Evolutionary conservation across 2,329 filamentous ascomycete species (phyloP), one percentile per base, ranked within the genome.

Genomic region (Beauveria rudraprayagi): DNA sequence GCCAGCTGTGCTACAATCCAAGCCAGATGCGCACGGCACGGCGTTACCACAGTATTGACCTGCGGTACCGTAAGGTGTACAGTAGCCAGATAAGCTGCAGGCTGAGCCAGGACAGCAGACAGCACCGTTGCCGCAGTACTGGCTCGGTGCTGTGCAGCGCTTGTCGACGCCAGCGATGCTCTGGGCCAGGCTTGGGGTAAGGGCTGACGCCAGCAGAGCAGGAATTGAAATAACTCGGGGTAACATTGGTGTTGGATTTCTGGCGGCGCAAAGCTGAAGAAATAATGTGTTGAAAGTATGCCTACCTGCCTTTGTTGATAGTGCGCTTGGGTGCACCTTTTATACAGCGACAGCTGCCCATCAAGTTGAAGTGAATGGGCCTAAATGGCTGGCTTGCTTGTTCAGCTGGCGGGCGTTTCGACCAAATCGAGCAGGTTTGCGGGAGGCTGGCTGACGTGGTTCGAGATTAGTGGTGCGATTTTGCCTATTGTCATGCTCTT

Each of bases 1-100:
- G 56, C 16, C 24, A 22, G 56, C 30, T 5, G 16, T 52, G 37
- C 56, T 59, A 47, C 56, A 59, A 1, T 5, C 56, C 22, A 59
- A 37, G 17, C 56, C 56, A 6, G 56, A 24, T 22, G 22, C 46
- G 24, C 56, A 59, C 2, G 73, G 66, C 26, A 79, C 71, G 0
- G 73, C 67, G 4, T 66, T 62, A 40, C 69, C 66, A 8, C 51
- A 54, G 56, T 84, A 75, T 56, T 73, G 70, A 17, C 82, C 76
- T 5, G 75, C 70, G 17, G 79, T 76, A 40, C 83, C 83, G 67
- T 84, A 84, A 3, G 26, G 46, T 1, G 56, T 59, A 30, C 56
- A 59, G 46, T 17, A 44, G 24, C 17, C 11, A 1, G 43, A 8
- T 5, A 14, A 19, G 16, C 44, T 41, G 30, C 55, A 57, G 2